A percentile compares a stretch with the other conserved stretches of the same genome.
phyloP scores from a whole-genome alignment of 163 green algal genomes.

The Scenedesmus sp. region DNA sequence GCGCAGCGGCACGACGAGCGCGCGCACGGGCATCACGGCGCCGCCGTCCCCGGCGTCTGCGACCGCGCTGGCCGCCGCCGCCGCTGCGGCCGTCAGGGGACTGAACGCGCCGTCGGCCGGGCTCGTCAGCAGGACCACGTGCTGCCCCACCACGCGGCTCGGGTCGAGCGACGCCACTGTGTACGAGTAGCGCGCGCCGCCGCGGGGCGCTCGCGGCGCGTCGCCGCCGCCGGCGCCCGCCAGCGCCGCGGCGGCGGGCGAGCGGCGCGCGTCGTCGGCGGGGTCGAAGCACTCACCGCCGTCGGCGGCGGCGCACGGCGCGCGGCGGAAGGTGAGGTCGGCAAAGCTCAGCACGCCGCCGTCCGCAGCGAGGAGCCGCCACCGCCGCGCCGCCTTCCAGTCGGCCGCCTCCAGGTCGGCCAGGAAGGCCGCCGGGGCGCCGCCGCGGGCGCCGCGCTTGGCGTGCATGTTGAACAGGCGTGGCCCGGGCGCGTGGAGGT shows the following conservation, averaged over 20 bases:
- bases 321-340: not conserved
- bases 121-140: conserved; percentile 28
- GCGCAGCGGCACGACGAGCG: conserved; percentile 3
- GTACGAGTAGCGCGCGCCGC: not conserved
- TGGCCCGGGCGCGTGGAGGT: conserved; percentile 18
- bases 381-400: conserved; percentile 23
- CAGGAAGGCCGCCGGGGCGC: not conserved
- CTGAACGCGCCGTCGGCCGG: conserved; percentile 25
- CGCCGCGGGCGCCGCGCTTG: not conserved
- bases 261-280: not conserved
- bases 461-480: conserved; percentile 2
- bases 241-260: too few relatives aligned
- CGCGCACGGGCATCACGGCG: not conserved
- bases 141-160: not conserved
- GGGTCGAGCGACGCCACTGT: conserved; percentile 3
- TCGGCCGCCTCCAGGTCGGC: conserved; percentile 12
- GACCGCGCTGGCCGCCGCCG: not conserved
- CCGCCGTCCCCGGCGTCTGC: not conserved
- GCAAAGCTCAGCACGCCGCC: conserved; percentile 20
- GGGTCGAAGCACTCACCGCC: too few relatives aligned
- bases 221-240: too few relatives aligned
- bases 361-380: conserved; percentile 35
- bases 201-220: not conserved
- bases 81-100: not conserved
- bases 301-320: too few relatives aligned